Evolutionary conservation across 441 rosid species (phyloP).

Genomic region (Gossypium schwendimanii): DNA sequence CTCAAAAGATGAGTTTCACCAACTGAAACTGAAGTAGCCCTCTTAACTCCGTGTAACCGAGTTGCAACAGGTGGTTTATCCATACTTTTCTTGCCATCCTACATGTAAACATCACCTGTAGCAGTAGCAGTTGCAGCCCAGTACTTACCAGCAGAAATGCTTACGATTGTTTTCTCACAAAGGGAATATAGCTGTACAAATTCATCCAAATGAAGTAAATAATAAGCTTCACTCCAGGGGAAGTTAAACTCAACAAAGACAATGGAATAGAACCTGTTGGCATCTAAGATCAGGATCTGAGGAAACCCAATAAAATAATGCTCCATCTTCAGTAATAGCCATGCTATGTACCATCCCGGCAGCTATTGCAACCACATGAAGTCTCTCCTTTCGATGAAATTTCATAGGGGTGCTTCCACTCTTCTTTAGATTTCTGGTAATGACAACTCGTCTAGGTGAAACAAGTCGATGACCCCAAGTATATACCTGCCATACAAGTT

Average conservation of each 20-base stretch:
- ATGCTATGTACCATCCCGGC: slow-evolving; percentile 91
- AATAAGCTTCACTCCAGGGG: background rate
- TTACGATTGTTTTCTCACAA: slow-evolving; percentile 50
- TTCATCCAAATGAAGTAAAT: slow-evolving; percentile 2
- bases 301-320: slow-evolving; percentile 87
- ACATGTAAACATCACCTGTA: slow-evolving; percentile 81
- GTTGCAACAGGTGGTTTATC: slow-evolving; percentile 56
- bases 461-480: slow-evolving; percentile 99
- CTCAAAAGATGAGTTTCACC: slow-evolving; percentile 94
- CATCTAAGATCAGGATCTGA: slow-evolving; percentile 82
- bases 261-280: slow-evolving; percentile 62
- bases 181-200: slow-evolving; percentile 52
- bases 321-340: slow-evolving; percentile 86
- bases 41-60: slow-evolving; percentile 73
- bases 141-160: slow-evolving; percentile 85
- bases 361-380: slow-evolving; percentile 72
- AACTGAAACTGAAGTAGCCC: slow-evolving; percentile 77
- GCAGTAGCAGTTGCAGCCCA: slow-evolving; percentile 82
- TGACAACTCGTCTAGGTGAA: slow-evolving; percentile 72
- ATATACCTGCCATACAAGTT: slow-evolving; percentile 49
- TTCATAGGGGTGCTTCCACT: slow-evolving; percentile 57
- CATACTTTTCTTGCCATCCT: slow-evolving; percentile 71
- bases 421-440: slow-evolving; percentile 74
- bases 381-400: slow-evolving; percentile 63
- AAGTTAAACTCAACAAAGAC: background rate